Evolutionary conservation across 345 rosid genomes (phyloP), one percentile per base, ranked within the genome.

Genomic region (Moringa oleifera): DNA sequence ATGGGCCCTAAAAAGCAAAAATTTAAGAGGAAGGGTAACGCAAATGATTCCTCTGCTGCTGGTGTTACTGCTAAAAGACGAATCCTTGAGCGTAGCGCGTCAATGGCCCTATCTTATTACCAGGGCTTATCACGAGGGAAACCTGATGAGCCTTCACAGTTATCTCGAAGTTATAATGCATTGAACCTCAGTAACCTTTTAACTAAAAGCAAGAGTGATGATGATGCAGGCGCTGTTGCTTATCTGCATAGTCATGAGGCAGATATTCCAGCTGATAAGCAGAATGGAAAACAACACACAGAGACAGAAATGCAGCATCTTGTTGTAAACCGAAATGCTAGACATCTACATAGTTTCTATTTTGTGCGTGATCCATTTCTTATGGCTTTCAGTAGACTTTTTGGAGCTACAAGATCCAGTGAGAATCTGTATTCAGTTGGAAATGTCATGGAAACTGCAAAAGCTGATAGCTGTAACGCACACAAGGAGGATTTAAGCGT

Each of bases 11-110:
- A 74, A 76, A 88, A 76, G 62, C 77, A 58, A 57, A 83, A 70
- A 59, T 60, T 88, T 56, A 89, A 87, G 86, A 83, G 80, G 86
- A 88, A 81, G 64, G 68, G 79, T 56, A 80, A 75, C 62, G 79
- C 80, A 10, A 73, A 71, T 41, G 79, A 73, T 73, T 71, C 67
- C 36, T 79, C 82, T 53, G 63, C 76, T 57, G 77, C 71, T 61
- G 71, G 74, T 69, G 52, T 79, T 54, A 69, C 81, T 53, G 74
- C 90, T 53, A 93, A 90, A 81, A 88, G 77, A 68, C 75, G 86
- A 71, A 79, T 93, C 70, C 90, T 88, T 58, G 85, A 82, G 69
- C 84, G 86, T 51, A 88, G 97, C 77, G 91, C 96, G 52, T 70
- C 78, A 21, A 92, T 88, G 46, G 94, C 95, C 15, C 56, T 59